phyloP scores from a whole-genome alignment of 495 filamentous ascomycete species.

The Choiromyces venosus region DNA sequence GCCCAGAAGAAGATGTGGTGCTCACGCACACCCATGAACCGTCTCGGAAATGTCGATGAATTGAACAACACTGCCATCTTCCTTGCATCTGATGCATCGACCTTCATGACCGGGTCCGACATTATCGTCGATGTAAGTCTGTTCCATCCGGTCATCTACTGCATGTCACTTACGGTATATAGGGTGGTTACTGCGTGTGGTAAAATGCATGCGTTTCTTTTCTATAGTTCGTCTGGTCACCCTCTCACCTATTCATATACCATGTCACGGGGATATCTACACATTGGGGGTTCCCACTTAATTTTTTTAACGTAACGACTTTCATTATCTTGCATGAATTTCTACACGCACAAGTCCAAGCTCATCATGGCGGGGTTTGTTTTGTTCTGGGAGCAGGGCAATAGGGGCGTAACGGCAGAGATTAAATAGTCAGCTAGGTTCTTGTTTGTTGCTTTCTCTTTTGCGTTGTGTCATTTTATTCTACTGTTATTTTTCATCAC shows the following conservation, averaged over 20 bases:
- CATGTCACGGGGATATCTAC: not conserved
- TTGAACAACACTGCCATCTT: slow-evolving; percentile 75
- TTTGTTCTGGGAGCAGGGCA: slow-evolving; percentile 27
- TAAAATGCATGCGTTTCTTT: slow-evolving; percentile 11
- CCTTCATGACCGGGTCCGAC: slow-evolving; percentile 77
- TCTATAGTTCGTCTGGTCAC: not conserved
- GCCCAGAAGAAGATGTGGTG: slow-evolving; percentile 77
- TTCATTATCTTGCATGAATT: slow-evolving; percentile 8
- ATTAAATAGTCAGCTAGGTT: slow-evolving; percentile 26
- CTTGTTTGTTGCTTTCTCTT: slow-evolving; percentile 16
- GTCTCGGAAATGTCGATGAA: slow-evolving; percentile 75
- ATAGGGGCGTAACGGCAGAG: slow-evolving; percentile 35
- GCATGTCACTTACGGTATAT: slow-evolving; percentile 30
- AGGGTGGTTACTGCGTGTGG: slow-evolving; percentile 38
- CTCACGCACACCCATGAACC: slow-evolving; percentile 60
- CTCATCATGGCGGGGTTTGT: slow-evolving; percentile 25
- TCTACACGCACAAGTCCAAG: slow-evolving; percentile 29
- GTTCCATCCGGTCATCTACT: slow-evolving; percentile 40
- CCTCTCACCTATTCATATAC: not conserved
- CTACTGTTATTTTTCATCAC: not conserved
- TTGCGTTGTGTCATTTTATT: not conserved
- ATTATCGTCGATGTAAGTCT: slow-evolving; percentile 67
- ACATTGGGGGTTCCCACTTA: slow-evolving; percentile 10
- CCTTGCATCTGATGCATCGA: slow-evolving; percentile 68
- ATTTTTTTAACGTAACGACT: slow-evolving; percentile 13